These are phyloP conservation scores for Penicillium sp. DNA, from an alignment of 2,329 filamentous ascomycete genomes.

Conservation along the genomic window DNA sequence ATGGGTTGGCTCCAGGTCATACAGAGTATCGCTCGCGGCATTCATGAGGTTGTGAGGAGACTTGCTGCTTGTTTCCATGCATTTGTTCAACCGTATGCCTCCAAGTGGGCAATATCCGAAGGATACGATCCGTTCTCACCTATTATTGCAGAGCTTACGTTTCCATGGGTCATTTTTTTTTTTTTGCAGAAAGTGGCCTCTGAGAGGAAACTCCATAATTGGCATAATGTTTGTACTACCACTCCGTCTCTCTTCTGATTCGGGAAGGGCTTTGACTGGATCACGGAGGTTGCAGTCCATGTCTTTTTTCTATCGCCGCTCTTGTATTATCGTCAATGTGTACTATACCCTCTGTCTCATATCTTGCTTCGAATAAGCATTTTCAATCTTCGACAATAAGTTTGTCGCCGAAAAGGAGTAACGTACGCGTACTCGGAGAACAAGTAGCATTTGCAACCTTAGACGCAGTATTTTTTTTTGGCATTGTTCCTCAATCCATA, in stretches of 20 bases:
- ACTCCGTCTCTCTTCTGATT: not conserved
- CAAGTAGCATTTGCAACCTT: not conserved
- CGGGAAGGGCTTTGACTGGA: not conserved
- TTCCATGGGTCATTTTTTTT: too few species aligned
- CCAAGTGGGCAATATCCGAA: not conserved
- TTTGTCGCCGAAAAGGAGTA: not conserved
- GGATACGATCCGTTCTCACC: not conserved
- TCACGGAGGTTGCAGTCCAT: not conserved
- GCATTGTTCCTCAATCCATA: too few species aligned
- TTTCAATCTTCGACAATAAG: not conserved
- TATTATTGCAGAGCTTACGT: not conserved
- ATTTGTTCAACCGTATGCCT: not conserved
- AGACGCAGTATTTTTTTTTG: too few species aligned
- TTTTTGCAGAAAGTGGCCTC: not conserved
- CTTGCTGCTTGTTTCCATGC: not conserved
- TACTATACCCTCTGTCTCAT: conserved; percentile 4
- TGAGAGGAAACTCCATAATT: not conserved
- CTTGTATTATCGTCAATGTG: not conserved
- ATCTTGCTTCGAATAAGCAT: conserved; percentile 7
- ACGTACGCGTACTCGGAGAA: too few species aligned
- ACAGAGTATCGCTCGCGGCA: not conserved
- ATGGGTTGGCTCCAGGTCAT: conserved; percentile 7
- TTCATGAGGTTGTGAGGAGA: not conserved
- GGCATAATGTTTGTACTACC: not conserved
- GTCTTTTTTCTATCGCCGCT: not conserved